Evolutionary conservation across 1,284 basidiomycete species (phyloP), one percentile per base, ranked within the genome.

Genomic region (Ganoderma meredithae): DNA sequence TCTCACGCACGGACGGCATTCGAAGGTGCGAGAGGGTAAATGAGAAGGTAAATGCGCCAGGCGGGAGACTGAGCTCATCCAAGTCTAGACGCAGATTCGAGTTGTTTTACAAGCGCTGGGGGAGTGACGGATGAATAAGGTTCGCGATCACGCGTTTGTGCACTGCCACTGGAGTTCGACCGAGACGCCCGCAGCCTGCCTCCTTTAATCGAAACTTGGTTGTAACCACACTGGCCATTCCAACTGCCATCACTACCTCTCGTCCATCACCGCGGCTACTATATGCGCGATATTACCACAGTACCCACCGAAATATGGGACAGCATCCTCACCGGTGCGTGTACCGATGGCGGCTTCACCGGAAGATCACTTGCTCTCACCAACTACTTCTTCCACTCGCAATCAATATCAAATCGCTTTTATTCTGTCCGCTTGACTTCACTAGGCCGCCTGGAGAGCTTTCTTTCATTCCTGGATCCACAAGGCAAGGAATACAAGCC

Each of bases 11-110:
- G 41, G 41, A 40, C 47, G 62, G 62, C 68, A 69, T 67, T 55
- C 15, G 25, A 60, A 27, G 1, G 44, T 22, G 60, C 58, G 58
- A 52, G 27, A 12, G 19, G 49, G n/a, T 13, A 66, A 41, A 63
- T 44, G 53, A 44, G 58, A 47, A 56, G 63, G 67, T 63, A 68
- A 64, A 63, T 65, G 60, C 52, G 69, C 60, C 60, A 62, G 60
- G 17, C 56, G 22, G 43, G 36, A 63, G 62, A 56, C 68, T 41
- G 68, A 68, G 68, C 66, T 66, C 71, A 72, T 72, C 49, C 71
- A 72, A 69, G 68, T 69, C 27, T 25, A 55, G 15, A 47, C 43
- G 22, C 22, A 56, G 19, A 41, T 19, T 12, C 7, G n/a, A 33
- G 39, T 9, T 40, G 7, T 3, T 22, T 15, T 1, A 12, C 47